Evolutionary conservation across 2,329 filamentous ascomycete genomes (phyloP).

Genomic region (Arthrobotrys musiformis): DNA sequence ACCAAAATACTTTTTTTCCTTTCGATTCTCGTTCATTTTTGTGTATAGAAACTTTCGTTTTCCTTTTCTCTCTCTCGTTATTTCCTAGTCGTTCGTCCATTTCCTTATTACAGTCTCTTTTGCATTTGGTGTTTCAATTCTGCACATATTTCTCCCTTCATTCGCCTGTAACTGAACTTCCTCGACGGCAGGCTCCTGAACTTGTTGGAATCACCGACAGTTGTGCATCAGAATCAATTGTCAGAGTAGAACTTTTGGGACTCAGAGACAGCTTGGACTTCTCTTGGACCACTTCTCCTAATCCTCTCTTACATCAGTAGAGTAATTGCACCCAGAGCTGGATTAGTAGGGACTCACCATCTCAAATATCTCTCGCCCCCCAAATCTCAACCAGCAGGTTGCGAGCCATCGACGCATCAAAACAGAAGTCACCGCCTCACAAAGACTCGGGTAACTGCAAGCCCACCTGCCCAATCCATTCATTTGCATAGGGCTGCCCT

Average conservation of each 20-base stretch:
- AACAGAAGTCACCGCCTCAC: constrained; percentile 52
- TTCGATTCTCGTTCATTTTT: constrained; percentile 43
- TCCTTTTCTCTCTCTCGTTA: constrained; percentile 22
- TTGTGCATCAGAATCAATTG: constrained; percentile 31
- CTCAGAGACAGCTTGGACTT: constrained; percentile 41
- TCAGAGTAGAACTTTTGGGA: constrained; percentile 23
- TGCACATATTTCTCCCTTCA: constrained; percentile 42
- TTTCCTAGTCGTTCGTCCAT: constrained; percentile 23
- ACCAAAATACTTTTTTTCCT: constrained; percentile 29
- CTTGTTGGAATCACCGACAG: constrained; percentile 17
- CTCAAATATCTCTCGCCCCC: constrained; percentile 4
- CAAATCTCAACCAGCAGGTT: constrained; percentile 8
- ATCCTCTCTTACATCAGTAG: not conserved
- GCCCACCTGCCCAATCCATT: constrained; percentile 41
- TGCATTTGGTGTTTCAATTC: constrained; percentile 50
- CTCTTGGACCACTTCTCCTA: constrained; percentile 8
- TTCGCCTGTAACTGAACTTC: constrained; percentile 25
- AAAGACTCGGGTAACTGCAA: constrained; percentile 30
- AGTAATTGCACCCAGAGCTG: not conserved
- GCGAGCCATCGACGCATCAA: constrained; percentile 39
- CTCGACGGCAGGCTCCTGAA: constrained; percentile 26
- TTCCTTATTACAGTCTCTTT: constrained; percentile 23
- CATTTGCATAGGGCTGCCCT: constrained; percentile 50
- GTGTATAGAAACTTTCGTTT: constrained; percentile 52
- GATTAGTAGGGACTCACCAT: constrained; percentile 12